Base-by-base conservation (phyloP, 2,329 filamentous ascomycete species). In the Capronia coronata region DNA sequence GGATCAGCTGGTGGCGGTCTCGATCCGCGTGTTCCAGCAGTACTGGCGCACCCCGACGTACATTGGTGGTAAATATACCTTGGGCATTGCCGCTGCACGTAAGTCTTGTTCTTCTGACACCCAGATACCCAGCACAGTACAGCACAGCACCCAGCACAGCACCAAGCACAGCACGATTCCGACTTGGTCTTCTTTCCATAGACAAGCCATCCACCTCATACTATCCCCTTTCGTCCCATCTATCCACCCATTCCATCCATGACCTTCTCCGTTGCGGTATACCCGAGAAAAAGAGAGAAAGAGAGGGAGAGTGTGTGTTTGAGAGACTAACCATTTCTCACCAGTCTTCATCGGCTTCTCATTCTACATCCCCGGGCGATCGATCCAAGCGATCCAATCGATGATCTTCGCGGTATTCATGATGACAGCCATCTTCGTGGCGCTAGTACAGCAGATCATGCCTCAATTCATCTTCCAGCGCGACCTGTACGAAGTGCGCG, bases 11-110 rank as follows among this genome's bases (percentile, higher is more conserved):
- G 68, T 66, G 43, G 74, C 80, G 61, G 85, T 89, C 49, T 77
- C 78, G 3, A 67, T 75, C 57, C 86, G 88, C 61, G 84, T 91
- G 19, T 91, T 91, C 72, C 79, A 90, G 65, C 87, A 94, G 65
- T 93, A 91, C 75, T 94, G 87, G 87, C 83, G 65, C 86, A 94
- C 65, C 90, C 91, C 76, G 93, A 87, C 86, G 82, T 86, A 87
- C 56, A 65, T 83, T 49, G 78, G 79, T 63, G 83, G 79, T 69
- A 84, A 84, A 64, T 64, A 41, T 13, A 25, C 19, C 9, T 41
- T 41, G 38, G 38, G 38, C 38, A 41, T 41, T 23, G 38, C 38
- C 3, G 23, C 38, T 11, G 38, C 38, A n/a, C 38, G 37, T 39
- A 22, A 39, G 37, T 39, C 14, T 8, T 3, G 16, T 11, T 7